These are phyloP conservation scores for Mytilinidion resinicola DNA, from an alignment of 495 filamentous ascomycete species.

Conservation along the genomic window DNA sequence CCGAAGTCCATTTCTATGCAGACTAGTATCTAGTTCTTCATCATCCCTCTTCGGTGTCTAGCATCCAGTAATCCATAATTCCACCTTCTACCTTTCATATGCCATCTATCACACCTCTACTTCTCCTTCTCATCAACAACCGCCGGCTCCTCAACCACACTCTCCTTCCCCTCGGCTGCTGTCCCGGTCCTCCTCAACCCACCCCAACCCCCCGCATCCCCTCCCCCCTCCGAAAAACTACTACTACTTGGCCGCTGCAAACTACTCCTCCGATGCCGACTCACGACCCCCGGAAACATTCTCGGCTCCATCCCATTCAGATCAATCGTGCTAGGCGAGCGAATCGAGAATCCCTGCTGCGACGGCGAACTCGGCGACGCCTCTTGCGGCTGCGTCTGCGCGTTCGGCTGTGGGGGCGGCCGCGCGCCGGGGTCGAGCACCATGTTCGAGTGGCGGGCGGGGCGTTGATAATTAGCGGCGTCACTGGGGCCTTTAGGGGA, in stretches of 20 bases:
- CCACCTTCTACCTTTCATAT: neutral
- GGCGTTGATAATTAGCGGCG: conserved; percentile 10
- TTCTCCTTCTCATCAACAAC: neutral
- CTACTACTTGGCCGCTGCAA: conserved; percentile 8
- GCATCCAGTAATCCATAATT: neutral
- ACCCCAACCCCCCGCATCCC: neutral
- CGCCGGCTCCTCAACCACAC: conserved; percentile 4
- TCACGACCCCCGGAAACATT: conserved; percentile 38
- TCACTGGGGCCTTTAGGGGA: conserved; percentile 4
- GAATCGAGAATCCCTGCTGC: neutral
- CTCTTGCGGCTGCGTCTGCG: neutral
- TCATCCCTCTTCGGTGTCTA: no score
- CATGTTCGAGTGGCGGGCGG: conserved; percentile 18
- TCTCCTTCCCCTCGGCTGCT: neutral
- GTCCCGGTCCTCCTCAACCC: neutral
- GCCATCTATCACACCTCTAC: neutral
- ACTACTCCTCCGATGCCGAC: conserved; percentile 26
- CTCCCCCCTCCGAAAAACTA: conserved; percentile 11
- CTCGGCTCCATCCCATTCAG: conserved; percentile 32
- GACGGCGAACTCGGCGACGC: neutral
- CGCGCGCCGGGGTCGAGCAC: conserved; percentile 11
- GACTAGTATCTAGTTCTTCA: no score
- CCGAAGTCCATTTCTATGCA: no score
- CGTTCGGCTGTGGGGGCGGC: conserved; percentile 22
- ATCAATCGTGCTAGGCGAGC: neutral